Evolutionary conservation across 2,329 filamentous ascomycete genomes (phyloP).

Genomic region (Colletotrichum sp.): DNA sequence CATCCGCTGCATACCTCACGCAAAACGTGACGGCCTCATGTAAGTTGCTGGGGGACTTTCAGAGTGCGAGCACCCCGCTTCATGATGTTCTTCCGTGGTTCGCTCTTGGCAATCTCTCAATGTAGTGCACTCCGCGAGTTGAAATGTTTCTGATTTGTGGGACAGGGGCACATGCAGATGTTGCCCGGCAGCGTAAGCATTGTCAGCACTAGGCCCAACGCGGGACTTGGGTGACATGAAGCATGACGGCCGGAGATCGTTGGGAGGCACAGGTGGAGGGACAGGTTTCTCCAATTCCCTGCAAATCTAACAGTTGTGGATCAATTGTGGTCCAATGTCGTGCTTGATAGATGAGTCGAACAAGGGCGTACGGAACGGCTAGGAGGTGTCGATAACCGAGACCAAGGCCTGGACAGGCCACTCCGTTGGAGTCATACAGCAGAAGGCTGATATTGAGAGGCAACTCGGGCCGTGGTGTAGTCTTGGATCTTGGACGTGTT

Average conservation of each 20-base stretch:
- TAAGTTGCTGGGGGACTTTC: background rate
- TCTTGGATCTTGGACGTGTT: background rate
- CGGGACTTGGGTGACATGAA: background rate
- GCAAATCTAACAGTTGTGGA: background rate
- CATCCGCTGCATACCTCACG: slow-evolving; percentile 4
- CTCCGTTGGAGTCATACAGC: background rate
- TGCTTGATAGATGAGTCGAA: background rate
- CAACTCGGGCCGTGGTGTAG: background rate
- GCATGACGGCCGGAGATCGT: background rate
- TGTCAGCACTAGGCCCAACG: slow-evolving; percentile 17
- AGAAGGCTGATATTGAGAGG: background rate
- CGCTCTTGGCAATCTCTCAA: slow-evolving; percentile 5
- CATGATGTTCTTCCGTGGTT: background rate
- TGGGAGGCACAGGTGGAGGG: background rate
- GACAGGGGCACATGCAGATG: background rate
- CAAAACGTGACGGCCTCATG: background rate
- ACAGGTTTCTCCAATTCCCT: background rate
- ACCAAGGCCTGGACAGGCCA: background rate
- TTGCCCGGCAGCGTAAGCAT: slow-evolving; percentile 10
- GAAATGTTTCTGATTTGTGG: background rate
- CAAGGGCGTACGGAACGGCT: background rate
- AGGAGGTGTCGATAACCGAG: background rate
- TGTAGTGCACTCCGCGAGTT: background rate
- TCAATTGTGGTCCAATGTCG: background rate
- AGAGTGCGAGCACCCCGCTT: background rate